Percentiles rank a stretch among this genome's conserved stretches.
Evolutionary conservation across 2,329 filamentous ascomycete genomes (phyloP).

Genomic region (Trichophyton schoenleinii): DNA sequence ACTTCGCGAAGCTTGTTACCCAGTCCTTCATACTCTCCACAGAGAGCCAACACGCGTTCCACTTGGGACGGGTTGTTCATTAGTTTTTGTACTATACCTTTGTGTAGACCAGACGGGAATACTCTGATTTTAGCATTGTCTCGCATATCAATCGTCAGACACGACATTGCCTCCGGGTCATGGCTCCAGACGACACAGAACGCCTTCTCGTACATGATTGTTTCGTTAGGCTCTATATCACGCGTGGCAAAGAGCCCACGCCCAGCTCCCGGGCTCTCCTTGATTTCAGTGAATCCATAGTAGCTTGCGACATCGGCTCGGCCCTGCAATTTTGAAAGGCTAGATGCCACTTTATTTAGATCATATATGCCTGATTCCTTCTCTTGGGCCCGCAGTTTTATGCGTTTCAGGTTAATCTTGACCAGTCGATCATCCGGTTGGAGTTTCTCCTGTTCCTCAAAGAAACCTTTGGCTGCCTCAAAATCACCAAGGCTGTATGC

Average conservation of each 20-base stretch:
- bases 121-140: not conserved
- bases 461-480: not conserved
- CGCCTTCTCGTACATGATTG: constrained; percentile 46
- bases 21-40: not conserved
- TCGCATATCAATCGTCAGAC: not conserved
- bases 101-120: not conserved
- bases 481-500: not conserved
- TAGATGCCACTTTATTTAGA: not conserved
- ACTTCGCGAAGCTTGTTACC: not conserved
- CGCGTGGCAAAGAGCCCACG: constrained; percentile 41
- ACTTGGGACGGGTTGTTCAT: not conserved
- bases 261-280: constrained; percentile 19
- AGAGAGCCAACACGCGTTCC: not conserved
- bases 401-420: constrained; percentile 21
- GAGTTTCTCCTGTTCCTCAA: not conserved
- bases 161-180: not conserved
- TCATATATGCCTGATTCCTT: constrained; percentile 14
- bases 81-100: not conserved
- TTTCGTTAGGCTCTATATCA: constrained; percentile 37
- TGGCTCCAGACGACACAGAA: constrained; percentile 24
- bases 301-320: not conserved
- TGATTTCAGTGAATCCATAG: not conserved
- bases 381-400: constrained; percentile 14
- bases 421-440: not conserved
- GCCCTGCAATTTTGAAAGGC: not conserved